Percentiles rank a stretch among this genome's conserved stretches.
Conservation (phyloP, 257 asterid genomes). For the Solanum bulbocastanum region DNA sequence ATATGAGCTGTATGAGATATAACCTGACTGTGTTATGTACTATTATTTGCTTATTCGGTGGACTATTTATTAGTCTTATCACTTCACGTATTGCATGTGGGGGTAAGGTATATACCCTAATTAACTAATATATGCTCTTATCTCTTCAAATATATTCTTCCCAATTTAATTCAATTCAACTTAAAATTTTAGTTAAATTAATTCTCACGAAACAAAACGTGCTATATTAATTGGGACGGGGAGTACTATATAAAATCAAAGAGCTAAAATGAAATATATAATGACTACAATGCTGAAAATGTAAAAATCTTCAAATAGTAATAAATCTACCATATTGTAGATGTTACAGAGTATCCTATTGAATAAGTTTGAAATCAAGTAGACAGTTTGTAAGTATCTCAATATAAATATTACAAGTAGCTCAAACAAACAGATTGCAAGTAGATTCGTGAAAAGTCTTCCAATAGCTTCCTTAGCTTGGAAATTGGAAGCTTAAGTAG, state of each 20-base stretch:
- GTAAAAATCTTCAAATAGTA: not conserved
- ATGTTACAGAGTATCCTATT: not conserved
- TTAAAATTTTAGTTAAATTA: not conserved
- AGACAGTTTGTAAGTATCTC: not conserved
- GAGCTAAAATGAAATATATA: not conserved
- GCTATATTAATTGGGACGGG: not conserved
- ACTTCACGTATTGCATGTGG: not conserved
- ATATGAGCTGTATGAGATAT: not conserved
- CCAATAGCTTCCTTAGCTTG: not conserved
- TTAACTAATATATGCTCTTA: not conserved
- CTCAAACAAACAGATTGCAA: not conserved
- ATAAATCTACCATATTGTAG: not conserved
- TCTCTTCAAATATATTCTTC: not conserved
- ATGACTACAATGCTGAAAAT: not conserved
- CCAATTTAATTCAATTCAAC: too few relatives aligned
- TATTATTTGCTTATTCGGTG: not conserved
- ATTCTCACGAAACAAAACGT: not conserved
- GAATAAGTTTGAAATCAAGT: not conserved
- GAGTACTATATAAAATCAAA: not conserved
- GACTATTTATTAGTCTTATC: not conserved
- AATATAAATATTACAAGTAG: not conserved
- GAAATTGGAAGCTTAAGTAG: not conserved
- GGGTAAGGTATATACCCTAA: not conserved
- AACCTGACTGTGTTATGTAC: not conserved
- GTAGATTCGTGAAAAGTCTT: not conserved